Conservation (phyloP, 2,329 filamentous ascomycete species). For the Pestalotiopsis sp. region DNA sequence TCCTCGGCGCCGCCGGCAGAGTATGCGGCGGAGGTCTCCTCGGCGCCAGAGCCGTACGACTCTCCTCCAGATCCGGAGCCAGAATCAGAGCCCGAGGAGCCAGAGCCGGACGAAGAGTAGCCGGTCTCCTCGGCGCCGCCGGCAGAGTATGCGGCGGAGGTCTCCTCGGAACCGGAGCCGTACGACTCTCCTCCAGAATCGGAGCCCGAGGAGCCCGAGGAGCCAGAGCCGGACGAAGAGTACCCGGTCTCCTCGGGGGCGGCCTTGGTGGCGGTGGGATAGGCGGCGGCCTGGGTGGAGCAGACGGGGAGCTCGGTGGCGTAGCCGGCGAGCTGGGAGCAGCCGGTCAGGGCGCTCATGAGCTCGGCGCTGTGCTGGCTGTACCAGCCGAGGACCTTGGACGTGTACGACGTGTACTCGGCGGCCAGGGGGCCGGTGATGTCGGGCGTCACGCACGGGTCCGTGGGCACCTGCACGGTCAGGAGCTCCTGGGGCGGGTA, state of each 20-base stretch:
- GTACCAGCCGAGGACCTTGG: conserved; percentile 21
- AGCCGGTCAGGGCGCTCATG: conserved; percentile 17
- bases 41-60: background rate
- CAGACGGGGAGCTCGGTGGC: conserved; percentile 18
- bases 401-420: conserved; percentile 22
- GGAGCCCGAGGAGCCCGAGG: background rate
- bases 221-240: background rate
- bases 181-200: background rate
- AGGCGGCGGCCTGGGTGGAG: conserved; percentile 8
- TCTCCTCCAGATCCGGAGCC: background rate
- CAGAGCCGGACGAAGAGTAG: background rate
- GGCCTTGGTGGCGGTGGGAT: background rate
- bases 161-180: background rate
- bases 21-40: background rate
- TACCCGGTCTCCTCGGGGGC: background rate
- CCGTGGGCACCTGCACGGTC: conserved; percentile 12
- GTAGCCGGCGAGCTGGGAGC: conserved; percentile 16
- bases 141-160: background rate
- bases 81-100: background rate
- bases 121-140: background rate
- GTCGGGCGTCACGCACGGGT: conserved; percentile 22
- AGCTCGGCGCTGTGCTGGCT: conserved; percentile 20
- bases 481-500: conserved; percentile 20
- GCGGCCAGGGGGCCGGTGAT: conserved; percentile 21
- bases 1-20: background rate